Conservation (phyloP, 83 land plant species). For the Larix sibirica region DNA sequence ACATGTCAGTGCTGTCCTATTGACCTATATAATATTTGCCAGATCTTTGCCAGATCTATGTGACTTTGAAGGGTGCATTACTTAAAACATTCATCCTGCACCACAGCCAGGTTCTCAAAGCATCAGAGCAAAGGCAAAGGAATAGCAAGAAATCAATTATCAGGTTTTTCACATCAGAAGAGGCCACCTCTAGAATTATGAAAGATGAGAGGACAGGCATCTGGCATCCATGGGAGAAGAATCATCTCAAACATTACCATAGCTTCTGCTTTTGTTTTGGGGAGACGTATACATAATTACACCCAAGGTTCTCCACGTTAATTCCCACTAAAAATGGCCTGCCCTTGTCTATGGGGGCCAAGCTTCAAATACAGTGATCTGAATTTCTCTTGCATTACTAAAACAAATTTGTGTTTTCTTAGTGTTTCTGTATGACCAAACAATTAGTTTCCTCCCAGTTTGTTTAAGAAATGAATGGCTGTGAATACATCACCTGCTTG, state of each 20-base stretch:
- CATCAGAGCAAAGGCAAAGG: not conserved
- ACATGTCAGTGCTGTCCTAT: not conserved
- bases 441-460: not conserved
- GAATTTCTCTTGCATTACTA: constrained; percentile 2
- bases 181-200: not conserved
- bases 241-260: not conserved
- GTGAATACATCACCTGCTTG: constrained; percentile 18
- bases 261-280: not conserved
- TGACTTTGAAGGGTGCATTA: not conserved
- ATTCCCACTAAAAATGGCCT: not conserved
- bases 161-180: not conserved
- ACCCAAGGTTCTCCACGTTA: not conserved
- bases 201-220: not conserved
- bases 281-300: not conserved
- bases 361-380: not conserved
- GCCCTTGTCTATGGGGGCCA: not conserved
- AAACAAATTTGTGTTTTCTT: not conserved
- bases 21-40: not conserved
- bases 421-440: not conserved
- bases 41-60: not conserved
- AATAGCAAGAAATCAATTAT: not conserved
- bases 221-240: not conserved
- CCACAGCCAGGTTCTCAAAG: not conserved
- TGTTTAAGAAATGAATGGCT: not conserved
- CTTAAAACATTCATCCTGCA: not conserved